These are phyloP conservation scores for Aaosphaeria arxii DNA, from an alignment of 2,329 filamentous ascomycete species.

Conservation along the genomic window DNA sequence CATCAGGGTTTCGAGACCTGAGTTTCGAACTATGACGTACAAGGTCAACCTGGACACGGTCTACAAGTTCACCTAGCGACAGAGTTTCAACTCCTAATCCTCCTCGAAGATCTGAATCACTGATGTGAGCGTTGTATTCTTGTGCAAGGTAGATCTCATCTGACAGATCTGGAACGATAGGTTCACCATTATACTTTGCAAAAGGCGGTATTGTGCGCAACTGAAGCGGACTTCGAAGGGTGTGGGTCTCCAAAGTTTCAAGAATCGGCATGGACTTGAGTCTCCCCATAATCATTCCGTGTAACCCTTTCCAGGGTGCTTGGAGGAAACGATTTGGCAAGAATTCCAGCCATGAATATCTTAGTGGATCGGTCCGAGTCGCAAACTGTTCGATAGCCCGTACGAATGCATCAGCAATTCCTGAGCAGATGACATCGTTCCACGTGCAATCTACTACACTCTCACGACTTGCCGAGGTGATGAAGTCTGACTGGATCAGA, in stretches of 20 bases:
- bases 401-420: slow-evolving; percentile 10
- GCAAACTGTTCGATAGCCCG: slow-evolving; percentile 9
- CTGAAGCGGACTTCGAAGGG: slow-evolving; percentile 4
- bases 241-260: slow-evolving; percentile 8
- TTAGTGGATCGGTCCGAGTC: slow-evolving; percentile 5
- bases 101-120: no score
- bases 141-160: slow-evolving; percentile 13
- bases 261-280: slow-evolving; percentile 8
- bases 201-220: slow-evolving; percentile 1
- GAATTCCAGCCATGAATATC: slow-evolving; percentile 17
- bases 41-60: slow-evolving; percentile 9
- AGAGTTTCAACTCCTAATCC: slow-evolving; percentile 6
- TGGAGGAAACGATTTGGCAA: slow-evolving; percentile 9
- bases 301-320: slow-evolving; percentile 7
- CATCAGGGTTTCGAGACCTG: background rate
- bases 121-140: slow-evolving; percentile 6
- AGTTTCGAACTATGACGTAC: slow-evolving; percentile 1
- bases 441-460: slow-evolving; percentile 14
- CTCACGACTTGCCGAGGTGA: slow-evolving; percentile 19
- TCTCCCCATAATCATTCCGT: slow-evolving; percentile 2
- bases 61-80: slow-evolving; percentile 1
- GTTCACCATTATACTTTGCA: slow-evolving; percentile 2
- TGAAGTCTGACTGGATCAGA: slow-evolving; percentile 25
- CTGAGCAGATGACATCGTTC: slow-evolving; percentile 15
- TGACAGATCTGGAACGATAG: slow-evolving; percentile 9